These are phyloP conservation scores for Inonotus hispidus DNA, from an alignment of 1,284 basidiomycete species.

Conservation along the genomic window DNA sequence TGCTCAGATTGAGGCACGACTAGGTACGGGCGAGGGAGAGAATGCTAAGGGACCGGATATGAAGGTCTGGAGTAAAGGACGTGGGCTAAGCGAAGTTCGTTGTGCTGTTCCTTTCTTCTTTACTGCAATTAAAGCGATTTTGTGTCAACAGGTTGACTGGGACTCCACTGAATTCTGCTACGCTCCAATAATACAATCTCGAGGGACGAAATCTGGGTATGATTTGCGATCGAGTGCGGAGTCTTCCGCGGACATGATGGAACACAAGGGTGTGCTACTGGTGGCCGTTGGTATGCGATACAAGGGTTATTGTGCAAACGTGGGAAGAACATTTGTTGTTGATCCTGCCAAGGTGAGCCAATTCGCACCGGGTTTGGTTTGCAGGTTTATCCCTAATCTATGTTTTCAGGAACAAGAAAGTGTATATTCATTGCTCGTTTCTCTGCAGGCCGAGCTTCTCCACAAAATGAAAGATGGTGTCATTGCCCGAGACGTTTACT, in stretches of 20 bases:
- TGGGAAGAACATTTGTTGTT: constrained; percentile 92
- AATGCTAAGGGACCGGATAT: constrained; percentile 77
- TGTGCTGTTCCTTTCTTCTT: constrained; percentile 10
- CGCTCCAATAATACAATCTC: constrained; percentile 93
- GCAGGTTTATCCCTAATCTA: constrained; percentile 7
- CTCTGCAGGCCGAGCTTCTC: constrained; percentile 76
- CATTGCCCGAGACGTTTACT: constrained; percentile 75
- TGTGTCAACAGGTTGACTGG: constrained; percentile 71
- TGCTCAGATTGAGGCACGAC: constrained; percentile 77
- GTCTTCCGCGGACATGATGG: constrained; percentile 79
- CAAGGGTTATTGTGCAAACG: constrained; percentile 88
- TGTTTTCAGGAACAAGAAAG: constrained; percentile 76
- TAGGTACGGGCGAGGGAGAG: constrained; percentile 79
- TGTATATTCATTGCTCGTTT: constrained; percentile 75
- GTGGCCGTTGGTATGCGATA: constrained; percentile 89
- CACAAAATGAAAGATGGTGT: constrained; percentile 80
- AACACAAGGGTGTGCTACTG: constrained; percentile 88
- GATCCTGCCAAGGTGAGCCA: constrained; percentile 75
- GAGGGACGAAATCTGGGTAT: constrained; percentile 75
- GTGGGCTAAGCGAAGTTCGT: constrained; percentile 67
- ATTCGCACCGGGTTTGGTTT: constrained; percentile 21
- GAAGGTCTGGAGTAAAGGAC: constrained; percentile 83
- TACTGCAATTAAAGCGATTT: constrained; percentile 11
- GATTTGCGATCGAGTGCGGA: constrained; percentile 86
- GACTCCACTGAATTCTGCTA: constrained; percentile 89